phyloP scores from a whole-genome alignment of 108 stramenopile genomes.

The Discostella stelligeroides region DNA sequence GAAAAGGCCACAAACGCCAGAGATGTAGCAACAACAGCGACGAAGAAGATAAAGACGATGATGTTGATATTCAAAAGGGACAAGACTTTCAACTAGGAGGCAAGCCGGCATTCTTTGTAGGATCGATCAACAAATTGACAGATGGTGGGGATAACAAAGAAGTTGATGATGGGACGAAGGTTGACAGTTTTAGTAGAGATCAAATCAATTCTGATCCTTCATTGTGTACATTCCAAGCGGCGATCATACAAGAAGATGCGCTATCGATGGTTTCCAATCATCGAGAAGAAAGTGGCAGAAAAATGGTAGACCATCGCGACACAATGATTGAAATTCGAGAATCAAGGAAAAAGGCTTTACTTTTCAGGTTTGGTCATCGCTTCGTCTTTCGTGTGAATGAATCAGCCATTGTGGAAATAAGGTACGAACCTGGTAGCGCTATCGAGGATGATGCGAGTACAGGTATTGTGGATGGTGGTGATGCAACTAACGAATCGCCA shows the following conservation, averaged over 20 bases:
- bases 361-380: conserved; percentile 34
- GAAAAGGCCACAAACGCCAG: too few relatives aligned
- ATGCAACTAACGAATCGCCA: conserved; percentile 9
- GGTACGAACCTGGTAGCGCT: conserved; percentile 11
- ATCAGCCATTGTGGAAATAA: conserved; percentile 16
- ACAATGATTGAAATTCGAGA: neutral
- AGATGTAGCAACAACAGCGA: too few relatives aligned
- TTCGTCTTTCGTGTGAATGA: conserved; percentile 34
- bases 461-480: neutral
- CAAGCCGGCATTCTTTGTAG: conserved; percentile 21
- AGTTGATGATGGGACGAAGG: neutral
- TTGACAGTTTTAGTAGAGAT: neutral
- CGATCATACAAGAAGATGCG: conserved; percentile 20
- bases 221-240: conserved; percentile 38
- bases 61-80: neutral
- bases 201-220: conserved; percentile 39
- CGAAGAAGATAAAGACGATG: neutral
- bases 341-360: conserved; percentile 14
- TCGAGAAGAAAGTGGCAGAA: neutral
- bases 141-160: neutral
- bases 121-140: neutral
- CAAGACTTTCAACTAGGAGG: neutral
- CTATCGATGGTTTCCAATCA: neutral
- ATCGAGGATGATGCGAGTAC: conserved; percentile 1
- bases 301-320: neutral